These are phyloP conservation scores for Amorphotheca resinae DNA, from an alignment of 495 filamentous ascomycete species.

Conservation along the genomic window DNA sequence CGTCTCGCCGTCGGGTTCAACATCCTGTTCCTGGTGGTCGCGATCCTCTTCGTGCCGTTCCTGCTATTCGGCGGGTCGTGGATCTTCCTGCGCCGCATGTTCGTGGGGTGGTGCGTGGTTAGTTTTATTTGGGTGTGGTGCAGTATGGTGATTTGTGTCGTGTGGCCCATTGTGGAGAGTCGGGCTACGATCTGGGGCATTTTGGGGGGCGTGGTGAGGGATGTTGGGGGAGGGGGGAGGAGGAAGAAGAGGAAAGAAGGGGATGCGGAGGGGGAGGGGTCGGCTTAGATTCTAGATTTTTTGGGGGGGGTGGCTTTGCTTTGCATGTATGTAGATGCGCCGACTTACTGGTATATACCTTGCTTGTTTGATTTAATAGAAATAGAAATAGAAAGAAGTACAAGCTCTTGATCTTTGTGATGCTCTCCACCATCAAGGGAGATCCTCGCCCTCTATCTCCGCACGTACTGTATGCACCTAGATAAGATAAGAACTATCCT, in stretches of 20 bases:
- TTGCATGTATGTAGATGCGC: too few relatives aligned
- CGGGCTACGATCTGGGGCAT: slow-evolving; percentile 8
- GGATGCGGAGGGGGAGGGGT: not conserved
- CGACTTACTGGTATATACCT: too few relatives aligned
- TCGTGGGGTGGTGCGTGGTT: slow-evolving; percentile 33
- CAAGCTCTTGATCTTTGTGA: too few relatives aligned
- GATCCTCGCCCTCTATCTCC: too few relatives aligned
- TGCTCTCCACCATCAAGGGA: too few relatives aligned
- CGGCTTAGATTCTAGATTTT: too few relatives aligned
- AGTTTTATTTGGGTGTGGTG: slow-evolving; percentile 34
- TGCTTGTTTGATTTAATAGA: too few relatives aligned
- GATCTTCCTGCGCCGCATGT: slow-evolving; percentile 26
- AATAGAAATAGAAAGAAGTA: too few relatives aligned
- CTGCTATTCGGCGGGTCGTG: slow-evolving; percentile 29
- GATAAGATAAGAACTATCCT: too few relatives aligned
- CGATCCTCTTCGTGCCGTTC: slow-evolving; percentile 29
- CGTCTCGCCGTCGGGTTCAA: slow-evolving; percentile 23
- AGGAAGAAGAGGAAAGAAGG: not conserved
- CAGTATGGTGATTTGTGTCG: slow-evolving; percentile 30
- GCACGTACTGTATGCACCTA: too few relatives aligned
- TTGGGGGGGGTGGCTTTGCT: too few relatives aligned
- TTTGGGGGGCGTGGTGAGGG: not conserved
- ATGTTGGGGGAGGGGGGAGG: not conserved
- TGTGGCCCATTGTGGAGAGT: slow-evolving; percentile 32
- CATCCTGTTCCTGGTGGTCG: slow-evolving; percentile 22